A percentile compares a stretch with the other conserved stretches of the same genome.
Conservation (phyloP, 2,329 filamentous ascomycete genomes). For the Fusarium armeniacum region DNA sequence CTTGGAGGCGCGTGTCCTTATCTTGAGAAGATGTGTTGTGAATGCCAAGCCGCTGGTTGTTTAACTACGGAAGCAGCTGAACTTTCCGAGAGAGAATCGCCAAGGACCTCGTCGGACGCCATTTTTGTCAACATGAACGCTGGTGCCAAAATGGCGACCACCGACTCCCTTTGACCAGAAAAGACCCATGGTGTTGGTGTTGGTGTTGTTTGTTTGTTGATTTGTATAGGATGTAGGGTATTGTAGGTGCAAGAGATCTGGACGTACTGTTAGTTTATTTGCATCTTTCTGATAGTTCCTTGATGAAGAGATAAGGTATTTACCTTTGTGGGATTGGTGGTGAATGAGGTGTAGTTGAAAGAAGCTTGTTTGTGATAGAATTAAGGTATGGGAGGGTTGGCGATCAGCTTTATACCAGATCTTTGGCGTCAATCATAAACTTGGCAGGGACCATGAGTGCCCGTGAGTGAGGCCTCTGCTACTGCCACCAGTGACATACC, state of each 20-base stretch:
- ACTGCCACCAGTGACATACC: constrained; percentile 24
- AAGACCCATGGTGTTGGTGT: constrained; percentile 58
- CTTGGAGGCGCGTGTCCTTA: neutral
- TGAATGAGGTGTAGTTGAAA: constrained; percentile 39
- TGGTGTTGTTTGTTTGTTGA: neutral
- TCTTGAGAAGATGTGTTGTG: neutral
- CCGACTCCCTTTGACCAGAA: constrained; percentile 64
- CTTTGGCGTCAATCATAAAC: constrained; percentile 33
- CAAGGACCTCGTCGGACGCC: constrained; percentile 65
- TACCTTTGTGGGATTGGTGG: constrained; percentile 17
- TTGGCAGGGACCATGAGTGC: constrained; percentile 45
- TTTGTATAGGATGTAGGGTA: neutral
- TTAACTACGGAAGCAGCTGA: constrained; percentile 64
- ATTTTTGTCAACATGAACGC: constrained; percentile 60
- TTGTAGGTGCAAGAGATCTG: constrained; percentile 13
- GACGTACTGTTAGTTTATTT: constrained; percentile 10
- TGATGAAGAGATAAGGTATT: neutral
- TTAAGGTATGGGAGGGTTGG: constrained; percentile 41
- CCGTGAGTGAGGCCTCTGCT: constrained; percentile 25
- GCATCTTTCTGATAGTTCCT: neutral
- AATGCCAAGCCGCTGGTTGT: neutral
- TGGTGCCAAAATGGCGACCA: constrained; percentile 65
- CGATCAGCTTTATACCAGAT: constrained; percentile 44
- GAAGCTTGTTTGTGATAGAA: constrained; percentile 42
- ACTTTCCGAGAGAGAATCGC: constrained; percentile 64